These are phyloP conservation scores for Ustilago loliicola DNA, from an alignment of 1,284 basidiomycete species.

Conservation along the genomic window DNA sequence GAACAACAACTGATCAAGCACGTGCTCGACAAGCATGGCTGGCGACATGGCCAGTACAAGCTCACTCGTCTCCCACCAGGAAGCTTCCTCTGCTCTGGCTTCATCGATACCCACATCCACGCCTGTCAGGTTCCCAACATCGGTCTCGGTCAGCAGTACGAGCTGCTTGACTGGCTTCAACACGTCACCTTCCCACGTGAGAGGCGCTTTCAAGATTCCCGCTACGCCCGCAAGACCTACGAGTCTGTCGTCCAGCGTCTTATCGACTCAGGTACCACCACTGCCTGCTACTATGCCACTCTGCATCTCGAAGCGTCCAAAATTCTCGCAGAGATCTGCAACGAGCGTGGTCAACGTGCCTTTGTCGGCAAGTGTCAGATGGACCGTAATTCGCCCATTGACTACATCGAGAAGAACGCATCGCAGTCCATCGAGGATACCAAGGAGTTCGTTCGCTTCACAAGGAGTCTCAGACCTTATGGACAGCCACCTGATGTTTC, in stretches of 20 bases:
- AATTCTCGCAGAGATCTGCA: slow-evolving; percentile 82
- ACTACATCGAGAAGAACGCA: slow-evolving; percentile 78
- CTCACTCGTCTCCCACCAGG: slow-evolving; percentile 76
- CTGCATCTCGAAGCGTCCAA: slow-evolving; percentile 86
- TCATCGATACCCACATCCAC: slow-evolving; percentile 86
- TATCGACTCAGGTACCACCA: slow-evolving; percentile 81
- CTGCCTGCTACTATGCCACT: slow-evolving; percentile 90
- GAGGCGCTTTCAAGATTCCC: slow-evolving; percentile 79
- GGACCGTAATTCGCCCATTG: slow-evolving; percentile 80
- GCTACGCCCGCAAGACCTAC: slow-evolving; percentile 82
- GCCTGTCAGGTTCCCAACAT: slow-evolving; percentile 77
- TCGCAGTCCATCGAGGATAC: slow-evolving; percentile 61
- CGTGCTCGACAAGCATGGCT: slow-evolving; percentile 52
- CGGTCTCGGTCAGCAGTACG: slow-evolving; percentile 72
- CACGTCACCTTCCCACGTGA: slow-evolving; percentile 92
- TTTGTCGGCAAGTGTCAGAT: slow-evolving; percentile 94
- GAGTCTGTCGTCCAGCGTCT: slow-evolving; percentile 80
- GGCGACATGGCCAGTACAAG: slow-evolving; percentile 69
- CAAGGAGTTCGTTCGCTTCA: slow-evolving; percentile 62
- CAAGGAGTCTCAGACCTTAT: slow-evolving; percentile 41
- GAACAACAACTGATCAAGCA: slow-evolving; percentile 48
- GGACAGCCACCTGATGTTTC: slow-evolving; percentile 52
- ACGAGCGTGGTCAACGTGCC: slow-evolving; percentile 83
- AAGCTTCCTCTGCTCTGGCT: slow-evolving; percentile 87
- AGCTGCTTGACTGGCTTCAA: slow-evolving; percentile 92